Conservation (phyloP, 306 rosid genomes). For the Ochetophila trinervis region DNA sequence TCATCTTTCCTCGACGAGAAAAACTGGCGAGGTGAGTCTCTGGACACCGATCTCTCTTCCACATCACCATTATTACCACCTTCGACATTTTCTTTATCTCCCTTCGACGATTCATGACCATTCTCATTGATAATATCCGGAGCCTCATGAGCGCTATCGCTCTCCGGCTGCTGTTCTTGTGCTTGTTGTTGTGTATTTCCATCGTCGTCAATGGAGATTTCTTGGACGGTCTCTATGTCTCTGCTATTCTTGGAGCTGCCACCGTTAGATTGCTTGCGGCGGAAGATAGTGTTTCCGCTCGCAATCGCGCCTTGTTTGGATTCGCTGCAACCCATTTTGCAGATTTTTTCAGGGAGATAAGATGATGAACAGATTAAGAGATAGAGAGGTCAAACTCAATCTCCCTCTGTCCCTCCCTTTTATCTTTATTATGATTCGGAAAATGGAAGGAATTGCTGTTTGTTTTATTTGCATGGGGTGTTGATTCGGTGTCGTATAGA, state of each 20-base stretch:
- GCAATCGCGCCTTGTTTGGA: constrained; percentile 63
- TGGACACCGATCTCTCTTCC: constrained; percentile 17
- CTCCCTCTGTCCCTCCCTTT: no score
- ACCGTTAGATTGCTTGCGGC: constrained; percentile 43
- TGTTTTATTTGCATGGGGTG: constrained; percentile 29
- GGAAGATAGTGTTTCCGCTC: constrained; percentile 47
- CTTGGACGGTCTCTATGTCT: constrained; percentile 21
- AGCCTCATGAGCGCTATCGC: not conserved
- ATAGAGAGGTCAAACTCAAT: not conserved
- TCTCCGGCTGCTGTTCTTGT: not conserved
- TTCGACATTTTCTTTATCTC: constrained; percentile 7
- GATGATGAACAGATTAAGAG: not conserved
- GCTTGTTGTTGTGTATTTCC: not conserved
- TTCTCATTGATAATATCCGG: constrained; percentile 15
- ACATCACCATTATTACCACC: constrained; percentile 12
- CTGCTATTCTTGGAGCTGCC: constrained; percentile 13
- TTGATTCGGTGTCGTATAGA: constrained; percentile 25
- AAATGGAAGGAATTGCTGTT: no score
- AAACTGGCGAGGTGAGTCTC: constrained; percentile 26
- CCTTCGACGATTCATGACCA: constrained; percentile 12
- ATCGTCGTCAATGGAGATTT: constrained; percentile 17
- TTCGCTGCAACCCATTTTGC: constrained; percentile 76
- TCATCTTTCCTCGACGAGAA: constrained; percentile 30
- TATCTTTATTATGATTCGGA: no score
- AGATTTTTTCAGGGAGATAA: not conserved